Percentiles rank a stretch among this genome's conserved stretches.
phyloP scores from a whole-genome alignment of 1,139 yeast genomes.

The Dujonia santamariae region DNA sequence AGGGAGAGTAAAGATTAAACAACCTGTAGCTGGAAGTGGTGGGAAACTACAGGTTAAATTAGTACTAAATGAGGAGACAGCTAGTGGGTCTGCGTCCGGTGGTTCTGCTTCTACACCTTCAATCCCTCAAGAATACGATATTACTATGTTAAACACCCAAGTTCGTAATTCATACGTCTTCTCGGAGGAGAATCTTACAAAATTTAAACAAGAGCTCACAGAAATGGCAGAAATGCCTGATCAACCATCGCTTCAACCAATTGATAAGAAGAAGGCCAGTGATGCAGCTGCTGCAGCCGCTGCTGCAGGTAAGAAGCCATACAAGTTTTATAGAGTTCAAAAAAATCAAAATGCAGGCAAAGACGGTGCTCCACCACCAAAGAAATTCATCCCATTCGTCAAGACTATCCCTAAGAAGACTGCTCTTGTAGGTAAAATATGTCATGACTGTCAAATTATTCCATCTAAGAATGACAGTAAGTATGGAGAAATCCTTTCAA shows the following conservation, averaged over 20 bases:
- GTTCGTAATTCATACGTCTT: slow-evolving; percentile 88
- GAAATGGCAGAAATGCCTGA: slow-evolving; percentile 49
- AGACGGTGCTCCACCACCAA: slow-evolving; percentile 17
- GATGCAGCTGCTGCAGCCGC: slow-evolving; percentile 16
- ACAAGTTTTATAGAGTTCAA: slow-evolving; percentile 29
- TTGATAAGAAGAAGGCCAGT: slow-evolving; percentile 30
- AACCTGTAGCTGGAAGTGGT: slow-evolving; percentile 22
- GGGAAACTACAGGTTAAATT: slow-evolving; percentile 56
- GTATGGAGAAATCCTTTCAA: slow-evolving; percentile 48
- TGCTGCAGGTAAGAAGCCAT: slow-evolving; percentile 11
- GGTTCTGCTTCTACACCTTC: too few relatives aligned
- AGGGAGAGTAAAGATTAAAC: slow-evolving; percentile 76
- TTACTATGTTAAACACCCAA: slow-evolving; percentile 70
- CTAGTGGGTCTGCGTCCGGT: too few relatives aligned
- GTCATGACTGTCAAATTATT: slow-evolving; percentile 86
- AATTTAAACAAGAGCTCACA: slow-evolving; percentile 57
- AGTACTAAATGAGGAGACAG: slow-evolving; percentile 45
- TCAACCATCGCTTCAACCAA: slow-evolving; percentile 40
- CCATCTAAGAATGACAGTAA: slow-evolving; percentile 75
- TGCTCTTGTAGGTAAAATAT: slow-evolving; percentile 78
- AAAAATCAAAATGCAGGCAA: slow-evolving; percentile 13
- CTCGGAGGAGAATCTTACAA: slow-evolving; percentile 78
- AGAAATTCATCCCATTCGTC: slow-evolving; percentile 63
- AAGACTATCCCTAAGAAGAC: slow-evolving; percentile 86
- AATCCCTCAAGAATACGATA: slow-evolving; percentile 85